Conservation (phyloP, 1,284 basidiomycete species). For the Sanghuangporus baumii region DNA sequence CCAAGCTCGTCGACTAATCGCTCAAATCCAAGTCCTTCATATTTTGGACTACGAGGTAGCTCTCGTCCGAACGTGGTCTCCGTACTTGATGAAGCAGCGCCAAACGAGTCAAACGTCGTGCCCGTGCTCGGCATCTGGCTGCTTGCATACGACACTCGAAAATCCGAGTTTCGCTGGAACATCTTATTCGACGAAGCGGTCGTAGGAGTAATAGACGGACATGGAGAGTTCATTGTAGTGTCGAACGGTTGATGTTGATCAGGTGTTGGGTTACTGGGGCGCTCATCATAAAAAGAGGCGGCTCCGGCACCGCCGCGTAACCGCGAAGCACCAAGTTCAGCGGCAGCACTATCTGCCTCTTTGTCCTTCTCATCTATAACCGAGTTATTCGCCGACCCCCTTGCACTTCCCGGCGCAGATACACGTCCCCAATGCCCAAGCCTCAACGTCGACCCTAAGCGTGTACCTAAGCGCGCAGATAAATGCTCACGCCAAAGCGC, state of each 20-base stretch:
- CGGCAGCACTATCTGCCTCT: not conserved
- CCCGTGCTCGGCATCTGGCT: slow-evolving; percentile 10
- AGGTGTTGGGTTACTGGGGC: slow-evolving; percentile 53
- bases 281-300: slow-evolving; percentile 19
- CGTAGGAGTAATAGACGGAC: slow-evolving; percentile 36
- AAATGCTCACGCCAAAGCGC: slow-evolving; percentile 23
- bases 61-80: slow-evolving; percentile 5
- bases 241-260: slow-evolving; percentile 40
- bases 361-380: slow-evolving; percentile 5
- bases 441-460: slow-evolving; percentile 23
- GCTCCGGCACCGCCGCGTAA: slow-evolving; percentile 21
- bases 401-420: not conserved
- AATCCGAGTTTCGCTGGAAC: slow-evolving; percentile 1
- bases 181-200: slow-evolving; percentile 16
- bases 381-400: not conserved
- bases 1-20: not conserved
- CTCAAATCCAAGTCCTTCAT: slow-evolving; percentile 7
- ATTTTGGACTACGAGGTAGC: not conserved
- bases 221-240: slow-evolving; percentile 36
- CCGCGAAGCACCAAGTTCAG: not conserved
- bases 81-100: not conserved
- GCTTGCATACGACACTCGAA: not conserved
- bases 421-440: slow-evolving; percentile 13
- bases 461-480: slow-evolving; percentile 18
- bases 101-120: slow-evolving; percentile 7